A percentile compares a stretch with the other conserved stretches of the same genome.
phyloP scores from a whole-genome alignment of 2,329 filamentous ascomycete genomes.

The Tolypocladium guangdongense region DNA sequence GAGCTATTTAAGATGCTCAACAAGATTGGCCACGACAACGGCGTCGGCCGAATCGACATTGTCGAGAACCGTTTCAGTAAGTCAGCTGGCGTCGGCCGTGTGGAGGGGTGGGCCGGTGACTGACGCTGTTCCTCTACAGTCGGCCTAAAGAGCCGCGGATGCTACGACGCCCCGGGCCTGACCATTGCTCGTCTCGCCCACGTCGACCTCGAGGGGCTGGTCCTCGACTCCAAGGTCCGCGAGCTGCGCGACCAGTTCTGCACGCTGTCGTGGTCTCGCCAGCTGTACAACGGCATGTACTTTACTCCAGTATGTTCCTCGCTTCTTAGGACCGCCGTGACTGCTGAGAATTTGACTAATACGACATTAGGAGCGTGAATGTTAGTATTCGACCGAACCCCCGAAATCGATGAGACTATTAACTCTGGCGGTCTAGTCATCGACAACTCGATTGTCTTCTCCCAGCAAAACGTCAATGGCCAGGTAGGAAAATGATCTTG shows the following conservation, averaged over 20 bases:
- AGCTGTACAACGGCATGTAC: conserved; percentile 39
- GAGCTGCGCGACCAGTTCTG: conserved; percentile 42
- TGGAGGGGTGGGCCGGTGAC: background rate
- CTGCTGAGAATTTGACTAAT: background rate
- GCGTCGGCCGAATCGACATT: conserved; percentile 53
- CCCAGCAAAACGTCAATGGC: conserved; percentile 26
- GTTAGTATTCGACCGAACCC: background rate
- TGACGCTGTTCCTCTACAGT: conserved; percentile 13
- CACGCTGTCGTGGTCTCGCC: conserved; percentile 30
- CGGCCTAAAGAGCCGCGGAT: conserved; percentile 17
- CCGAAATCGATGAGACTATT: background rate
- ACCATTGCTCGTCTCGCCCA: conserved; percentile 17
- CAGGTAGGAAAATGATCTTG: background rate
- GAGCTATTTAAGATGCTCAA: conserved; percentile 56
- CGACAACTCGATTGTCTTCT: conserved; percentile 49
- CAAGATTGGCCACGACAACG: conserved; percentile 50
- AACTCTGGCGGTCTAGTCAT: conserved; percentile 19
- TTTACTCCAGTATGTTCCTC: conserved; percentile 19
- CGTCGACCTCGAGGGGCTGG: conserved; percentile 43
- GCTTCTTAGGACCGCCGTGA: conserved; percentile 24
- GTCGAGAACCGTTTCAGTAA: conserved; percentile 30
- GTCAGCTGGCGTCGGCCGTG: background rate
- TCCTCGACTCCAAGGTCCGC: conserved; percentile 43
- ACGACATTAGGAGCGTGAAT: conserved; percentile 26
- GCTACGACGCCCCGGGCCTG: conserved; percentile 9